Conservation (phyloP, 2,329 filamentous ascomycete species). For the Penicillium sclerotigenum region DNA sequence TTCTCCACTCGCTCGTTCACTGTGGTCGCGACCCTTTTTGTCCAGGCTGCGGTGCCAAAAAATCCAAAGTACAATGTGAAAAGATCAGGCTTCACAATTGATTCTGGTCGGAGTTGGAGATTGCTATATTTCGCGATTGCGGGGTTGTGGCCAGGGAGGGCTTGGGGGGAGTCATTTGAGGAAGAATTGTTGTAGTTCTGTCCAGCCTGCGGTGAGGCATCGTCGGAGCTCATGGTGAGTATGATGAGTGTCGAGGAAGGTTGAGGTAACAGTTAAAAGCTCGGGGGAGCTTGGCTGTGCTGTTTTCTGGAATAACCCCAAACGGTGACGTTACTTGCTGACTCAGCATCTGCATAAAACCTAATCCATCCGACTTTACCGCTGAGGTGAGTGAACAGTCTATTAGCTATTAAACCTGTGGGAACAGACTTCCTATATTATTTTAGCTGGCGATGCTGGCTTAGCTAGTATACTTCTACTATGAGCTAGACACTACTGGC, state of each 20-base stretch:
- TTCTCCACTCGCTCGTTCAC: slow-evolving; percentile 21
- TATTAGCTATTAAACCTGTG: neutral
- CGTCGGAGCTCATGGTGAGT: slow-evolving; percentile 27
- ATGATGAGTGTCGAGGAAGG: neutral
- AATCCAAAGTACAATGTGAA: slow-evolving; percentile 32
- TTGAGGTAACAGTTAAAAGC: neutral
- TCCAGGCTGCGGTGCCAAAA: slow-evolving; percentile 21
- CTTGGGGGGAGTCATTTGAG: slow-evolving; percentile 3
- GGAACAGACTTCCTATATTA: neutral
- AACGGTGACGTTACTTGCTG: slow-evolving; percentile 15
- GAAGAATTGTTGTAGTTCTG: neutral
- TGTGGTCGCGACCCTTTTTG: neutral
- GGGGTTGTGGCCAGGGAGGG: slow-evolving; percentile 8
- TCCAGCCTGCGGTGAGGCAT: slow-evolving; percentile 21
- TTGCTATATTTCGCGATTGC: slow-evolving; percentile 14
- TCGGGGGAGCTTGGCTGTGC: neutral
- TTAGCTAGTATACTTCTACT: neutral
- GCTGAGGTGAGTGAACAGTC: neutral
- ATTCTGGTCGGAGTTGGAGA: slow-evolving; percentile 25
- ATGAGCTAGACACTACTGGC: neutral
- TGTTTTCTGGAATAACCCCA: neutral
- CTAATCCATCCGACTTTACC: neutral
- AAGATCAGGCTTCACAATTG: slow-evolving; percentile 23
- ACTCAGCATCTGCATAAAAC: slow-evolving; percentile 8
- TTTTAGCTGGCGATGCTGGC: neutral